Percentiles rank a stretch among this genome's conserved stretches.
These are phyloP conservation scores for Saitozyma sp. DNA, from an alignment of 768 basidiomycete genomes.

Conservation along the genomic window DNA sequence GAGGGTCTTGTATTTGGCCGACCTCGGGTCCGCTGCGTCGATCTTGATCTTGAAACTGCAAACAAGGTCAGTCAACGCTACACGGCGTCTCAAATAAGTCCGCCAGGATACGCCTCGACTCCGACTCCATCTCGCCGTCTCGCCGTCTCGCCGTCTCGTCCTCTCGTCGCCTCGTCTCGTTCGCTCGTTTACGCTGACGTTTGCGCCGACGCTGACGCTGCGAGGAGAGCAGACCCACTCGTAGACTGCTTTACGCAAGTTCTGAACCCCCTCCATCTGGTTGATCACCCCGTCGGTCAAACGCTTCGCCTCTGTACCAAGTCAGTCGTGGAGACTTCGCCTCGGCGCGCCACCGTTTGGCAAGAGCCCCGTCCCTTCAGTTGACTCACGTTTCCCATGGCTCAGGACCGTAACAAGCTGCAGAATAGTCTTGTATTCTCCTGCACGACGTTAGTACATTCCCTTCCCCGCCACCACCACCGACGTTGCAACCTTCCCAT, in stretches of 20 bases:
- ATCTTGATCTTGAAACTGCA: constrained; percentile 84
- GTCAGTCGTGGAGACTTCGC: background rate
- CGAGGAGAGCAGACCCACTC: constrained; percentile 66
- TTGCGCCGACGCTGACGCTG: constrained; percentile 4
- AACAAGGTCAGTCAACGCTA: background rate
- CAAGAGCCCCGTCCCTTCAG: background rate
- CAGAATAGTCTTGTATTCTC: constrained; percentile 95
- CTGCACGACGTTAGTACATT: constrained; percentile 55
- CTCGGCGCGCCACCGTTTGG: background rate
- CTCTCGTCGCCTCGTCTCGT: background rate
- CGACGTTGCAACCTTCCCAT: too few relatives aligned
- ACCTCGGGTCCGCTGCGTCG: constrained; percentile 77
- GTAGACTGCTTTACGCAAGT: constrained; percentile 89
- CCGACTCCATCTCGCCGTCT: too few relatives aligned
- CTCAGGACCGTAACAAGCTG: constrained; percentile 90
- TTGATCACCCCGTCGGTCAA: constrained; percentile 87
- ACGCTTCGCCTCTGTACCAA: constrained; percentile 65
- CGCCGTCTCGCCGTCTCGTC: background rate
- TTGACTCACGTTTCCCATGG: constrained; percentile 69
- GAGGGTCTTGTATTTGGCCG: constrained; percentile 72
- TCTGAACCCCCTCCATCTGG: constrained; percentile 89
- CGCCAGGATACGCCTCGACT: too few relatives aligned
- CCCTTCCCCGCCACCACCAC: background rate
- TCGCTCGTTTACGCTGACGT: too few relatives aligned
- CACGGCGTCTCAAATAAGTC: too few relatives aligned